Conservation (phyloP, 2,329 filamentous ascomycete species). For the Xylariales sp. region DNA sequence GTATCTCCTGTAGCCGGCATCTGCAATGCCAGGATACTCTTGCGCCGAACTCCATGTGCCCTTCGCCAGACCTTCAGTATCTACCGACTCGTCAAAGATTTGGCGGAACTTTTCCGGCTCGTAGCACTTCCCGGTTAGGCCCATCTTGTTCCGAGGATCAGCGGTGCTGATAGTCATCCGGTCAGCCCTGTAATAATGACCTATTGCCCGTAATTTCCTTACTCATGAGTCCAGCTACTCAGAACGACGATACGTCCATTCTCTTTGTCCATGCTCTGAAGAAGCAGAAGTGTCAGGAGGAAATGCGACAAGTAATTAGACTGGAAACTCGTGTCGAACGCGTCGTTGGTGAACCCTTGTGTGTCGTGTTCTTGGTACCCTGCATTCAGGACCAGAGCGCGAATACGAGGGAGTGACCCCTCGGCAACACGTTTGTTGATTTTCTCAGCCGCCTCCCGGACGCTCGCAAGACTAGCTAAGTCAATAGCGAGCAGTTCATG, state of each 20-base stretch:
- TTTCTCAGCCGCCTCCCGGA: slow-evolving; percentile 13
- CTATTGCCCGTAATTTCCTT: too few species aligned
- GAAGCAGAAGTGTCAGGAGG: slow-evolving; percentile 25
- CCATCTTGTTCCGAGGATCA: too few species aligned
- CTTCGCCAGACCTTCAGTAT: slow-evolving; percentile 18
- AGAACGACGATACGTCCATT: slow-evolving; percentile 26
- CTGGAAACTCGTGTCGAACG: slow-evolving; percentile 28
- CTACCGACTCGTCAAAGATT: slow-evolving; percentile 17
- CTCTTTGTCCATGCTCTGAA: slow-evolving; percentile 29
- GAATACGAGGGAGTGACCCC: slow-evolving; percentile 21
- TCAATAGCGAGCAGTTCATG: slow-evolving; percentile 5
- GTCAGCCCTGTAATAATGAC: too few species aligned
- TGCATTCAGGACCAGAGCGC: slow-evolving; percentile 22
- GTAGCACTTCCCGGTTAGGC: too few species aligned
- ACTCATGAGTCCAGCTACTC: slow-evolving; percentile 29
- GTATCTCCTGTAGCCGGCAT: slow-evolving; percentile 25
- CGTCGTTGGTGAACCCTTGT: slow-evolving; percentile 26
- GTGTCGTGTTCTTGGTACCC: slow-evolving; percentile 20
- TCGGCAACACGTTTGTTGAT: slow-evolving; percentile 16
- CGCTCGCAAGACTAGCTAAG: slow-evolving; percentile 13
- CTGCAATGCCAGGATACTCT: slow-evolving; percentile 15
- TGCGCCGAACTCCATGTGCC: slow-evolving; percentile 20
- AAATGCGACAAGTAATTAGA: slow-evolving; percentile 29
- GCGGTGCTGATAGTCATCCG: too few species aligned
- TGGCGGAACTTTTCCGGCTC: slow-evolving; percentile 22